Conservation (phyloP, 345 rosid species). For the Syzygium jambos region DNA sequence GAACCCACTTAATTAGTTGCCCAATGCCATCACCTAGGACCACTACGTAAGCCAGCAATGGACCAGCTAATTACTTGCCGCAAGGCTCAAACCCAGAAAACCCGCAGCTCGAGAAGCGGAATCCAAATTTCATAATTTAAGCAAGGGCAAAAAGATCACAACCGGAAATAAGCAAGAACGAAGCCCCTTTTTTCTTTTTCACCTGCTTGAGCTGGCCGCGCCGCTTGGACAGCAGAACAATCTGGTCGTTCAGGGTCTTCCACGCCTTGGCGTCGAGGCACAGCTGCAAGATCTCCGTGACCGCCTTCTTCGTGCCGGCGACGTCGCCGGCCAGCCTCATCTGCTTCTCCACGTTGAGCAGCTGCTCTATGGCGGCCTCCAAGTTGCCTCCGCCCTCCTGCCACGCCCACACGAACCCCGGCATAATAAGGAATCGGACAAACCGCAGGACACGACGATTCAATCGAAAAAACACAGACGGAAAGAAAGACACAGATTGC, state of each 20-base stretch:
- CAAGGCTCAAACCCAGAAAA: neutral
- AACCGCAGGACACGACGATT: neutral
- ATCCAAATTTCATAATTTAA: neutral
- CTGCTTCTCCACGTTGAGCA: slow-evolving; percentile 76
- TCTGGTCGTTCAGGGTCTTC: slow-evolving; percentile 71
- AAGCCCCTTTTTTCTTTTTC: neutral
- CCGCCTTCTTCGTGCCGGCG: slow-evolving; percentile 69
- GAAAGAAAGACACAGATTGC: neutral
- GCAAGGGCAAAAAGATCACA: neutral
- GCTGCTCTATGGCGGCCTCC: slow-evolving; percentile 58
- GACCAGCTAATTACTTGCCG: neutral
- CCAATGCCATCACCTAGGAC: neutral
- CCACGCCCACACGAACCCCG: neutral
- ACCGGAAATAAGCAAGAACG: neutral
- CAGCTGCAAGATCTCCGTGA: slow-evolving; percentile 57
- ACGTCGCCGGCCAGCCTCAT: slow-evolving; percentile 77
- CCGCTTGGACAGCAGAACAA: slow-evolving; percentile 64
- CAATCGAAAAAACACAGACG: neutral
- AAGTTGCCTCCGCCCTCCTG: slow-evolving; percentile 45
- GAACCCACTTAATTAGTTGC: neutral
- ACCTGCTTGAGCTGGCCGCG: slow-evolving; percentile 96
- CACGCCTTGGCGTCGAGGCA: slow-evolving; percentile 89
- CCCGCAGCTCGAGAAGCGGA: neutral
- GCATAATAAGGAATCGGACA: neutral
- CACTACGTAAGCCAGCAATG: neutral